Percentiles rank a stretch among this genome's conserved stretches.
phyloP scores from a whole-genome alignment of 192 early-diverging fungal species.

The Umbelopsis sp. region DNA sequence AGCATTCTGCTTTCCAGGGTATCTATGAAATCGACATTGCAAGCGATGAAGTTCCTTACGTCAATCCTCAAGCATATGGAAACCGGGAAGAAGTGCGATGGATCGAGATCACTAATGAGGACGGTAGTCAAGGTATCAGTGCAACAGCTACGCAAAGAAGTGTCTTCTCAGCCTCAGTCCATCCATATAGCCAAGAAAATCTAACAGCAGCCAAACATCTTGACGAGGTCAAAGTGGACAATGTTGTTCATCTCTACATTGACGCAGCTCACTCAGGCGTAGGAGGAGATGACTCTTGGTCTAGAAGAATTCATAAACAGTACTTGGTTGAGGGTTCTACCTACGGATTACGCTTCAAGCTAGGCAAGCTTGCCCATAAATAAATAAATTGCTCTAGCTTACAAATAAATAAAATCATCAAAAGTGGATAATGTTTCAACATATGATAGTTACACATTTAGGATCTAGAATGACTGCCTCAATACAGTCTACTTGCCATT shows the following conservation, averaged over 20 bases:
- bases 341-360: conserved; percentile 15
- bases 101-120: conserved; percentile 3
- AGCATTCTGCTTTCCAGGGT: conserved; percentile 9
- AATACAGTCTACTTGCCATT: too few relatives aligned
- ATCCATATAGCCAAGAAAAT: conserved; percentile 9
- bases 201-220: conserved; percentile 11
- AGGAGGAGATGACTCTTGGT: conserved; percentile 26
- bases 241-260: conserved; percentile 12
- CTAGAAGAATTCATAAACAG: conserved; percentile 6
- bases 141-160: conserved; percentile 4
- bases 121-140: neutral
- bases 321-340: conserved; percentile 19
- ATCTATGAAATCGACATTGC: conserved; percentile 12
- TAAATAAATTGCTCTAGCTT: too few relatives aligned
- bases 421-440: too few relatives aligned
- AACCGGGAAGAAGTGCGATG: conserved; percentile 20
- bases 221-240: conserved; percentile 16
- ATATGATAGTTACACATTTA: too few relatives aligned
- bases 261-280: conserved; percentile 21
- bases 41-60: conserved; percentile 16
- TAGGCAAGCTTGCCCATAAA: neutral
- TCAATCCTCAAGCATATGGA: conserved; percentile 15
- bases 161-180: conserved; percentile 10
- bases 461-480: too few relatives aligned
- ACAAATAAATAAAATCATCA: too few relatives aligned